Evolutionary conservation across 345 rosid species (phyloP), one percentile per base, ranked within the genome.

Genomic region (Salix exigua): DNA sequence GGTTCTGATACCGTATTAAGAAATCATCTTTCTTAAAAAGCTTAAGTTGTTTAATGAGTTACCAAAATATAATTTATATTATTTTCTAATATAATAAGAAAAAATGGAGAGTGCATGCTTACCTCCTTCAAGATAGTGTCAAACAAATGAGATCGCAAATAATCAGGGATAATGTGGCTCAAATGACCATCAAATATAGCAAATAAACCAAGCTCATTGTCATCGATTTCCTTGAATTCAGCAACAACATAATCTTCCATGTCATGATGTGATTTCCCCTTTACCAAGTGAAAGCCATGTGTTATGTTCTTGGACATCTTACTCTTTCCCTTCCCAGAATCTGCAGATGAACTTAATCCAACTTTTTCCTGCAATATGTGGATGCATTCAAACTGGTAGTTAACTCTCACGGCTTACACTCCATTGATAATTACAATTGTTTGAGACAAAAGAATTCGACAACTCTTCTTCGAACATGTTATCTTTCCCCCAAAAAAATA

Each of bases 161-260:
- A 93, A 82, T 90, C 92, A 11, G 97, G 99, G 67, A 93, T 85
- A 46, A 82, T 83, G 55, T 89, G 90, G 88, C 99, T 91, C 35
- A 93, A 80, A 78, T 95, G 97, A 44, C 97, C 99, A 53, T 93
- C 99, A 66, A 87, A 95, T 84, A 93, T 95, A 1, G 97, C 99
- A 68, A 95, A 95, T 26, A 95, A 83, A 17, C 99, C 99, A 53
- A 95, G 97, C 82, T 95, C 99, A 44, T 86, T 84, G 48, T 86
- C 91, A 42, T 73, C 90, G 26, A 93, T 88, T 85, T 88, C 88
- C 85, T 88, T 90, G 80, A 95, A 95, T 61, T 90, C 82, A 12
- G 97, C 91, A 71, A 90, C 89, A 26, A 88, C 86, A 35, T 85
- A 95, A 65, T 95, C 99, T 83, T 95, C 99, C 99, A 95, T 95